A percentile compares a stretch with the other conserved stretches of the same genome.
These are phyloP conservation scores for Crucibulum laeve DNA, from an alignment of 768 basidiomycete genomes.

Conservation along the genomic window DNA sequence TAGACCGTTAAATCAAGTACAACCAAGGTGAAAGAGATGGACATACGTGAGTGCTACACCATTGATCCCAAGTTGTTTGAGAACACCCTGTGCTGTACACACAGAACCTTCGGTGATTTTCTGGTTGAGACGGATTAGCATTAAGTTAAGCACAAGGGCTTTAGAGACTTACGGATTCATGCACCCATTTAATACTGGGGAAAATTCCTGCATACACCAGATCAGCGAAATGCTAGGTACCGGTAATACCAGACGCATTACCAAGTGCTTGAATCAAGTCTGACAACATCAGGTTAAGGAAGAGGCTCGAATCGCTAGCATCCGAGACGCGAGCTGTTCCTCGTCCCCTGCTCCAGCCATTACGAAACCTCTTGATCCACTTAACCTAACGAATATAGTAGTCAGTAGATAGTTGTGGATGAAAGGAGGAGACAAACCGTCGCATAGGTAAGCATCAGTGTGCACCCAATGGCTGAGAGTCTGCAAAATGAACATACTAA, in stretches of 20 bases:
- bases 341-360: not conserved
- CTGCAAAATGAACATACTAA: not conserved
- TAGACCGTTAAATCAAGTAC: not conserved
- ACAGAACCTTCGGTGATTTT: slow-evolving; percentile 27
- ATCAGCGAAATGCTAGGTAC: no score
- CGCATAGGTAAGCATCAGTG: not conserved
- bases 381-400: not conserved
- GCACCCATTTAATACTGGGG: slow-evolving; percentile 39
- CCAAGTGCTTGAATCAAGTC: slow-evolving; percentile 34
- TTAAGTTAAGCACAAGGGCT: not conserved
- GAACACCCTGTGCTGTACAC: slow-evolving; percentile 40
- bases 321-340: slow-evolving; percentile 3
- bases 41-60: slow-evolving; percentile 38
- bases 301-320: slow-evolving; percentile 23
- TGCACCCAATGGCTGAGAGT: not conserved
- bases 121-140: slow-evolving; percentile 7
- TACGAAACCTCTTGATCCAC: not conserved
- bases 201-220: slow-evolving; percentile 28
- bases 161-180: slow-evolving; percentile 21
- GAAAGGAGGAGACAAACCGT: not conserved
- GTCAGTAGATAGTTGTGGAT: not conserved
- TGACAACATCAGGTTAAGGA: slow-evolving; percentile 35
- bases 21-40: slow-evolving; percentile 8
- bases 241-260: no score
- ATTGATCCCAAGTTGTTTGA: slow-evolving; percentile 48